A percentile compares a stretch with the other conserved stretches of the same genome.
Evolutionary conservation across 2,329 filamentous ascomycete species (phyloP).

Genomic region (Botrytis paeoniae): DNA sequence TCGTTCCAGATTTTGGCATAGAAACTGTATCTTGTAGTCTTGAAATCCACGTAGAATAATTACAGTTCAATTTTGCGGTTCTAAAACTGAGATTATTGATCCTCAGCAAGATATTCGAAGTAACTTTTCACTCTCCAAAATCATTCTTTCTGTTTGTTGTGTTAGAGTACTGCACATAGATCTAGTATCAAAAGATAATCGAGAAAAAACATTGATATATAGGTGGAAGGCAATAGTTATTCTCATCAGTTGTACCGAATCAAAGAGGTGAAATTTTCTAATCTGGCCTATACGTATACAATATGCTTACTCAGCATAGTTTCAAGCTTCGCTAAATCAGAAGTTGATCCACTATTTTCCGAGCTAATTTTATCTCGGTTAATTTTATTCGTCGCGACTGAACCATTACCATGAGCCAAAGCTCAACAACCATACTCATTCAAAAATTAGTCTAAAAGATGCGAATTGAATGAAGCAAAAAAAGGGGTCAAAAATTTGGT

Average conservation of each 20-base stretch:
- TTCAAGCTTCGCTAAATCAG: not conserved
- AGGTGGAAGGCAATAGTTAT: fast-evolving
- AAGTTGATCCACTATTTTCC: not conserved
- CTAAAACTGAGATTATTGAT: not conserved
- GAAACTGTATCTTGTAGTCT: fast-evolving
- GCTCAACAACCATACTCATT: not conserved
- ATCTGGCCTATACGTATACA: not conserved
- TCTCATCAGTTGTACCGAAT: fast-evolving
- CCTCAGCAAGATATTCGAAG: no score
- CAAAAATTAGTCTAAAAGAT: not conserved
- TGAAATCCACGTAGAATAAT: fast-evolving
- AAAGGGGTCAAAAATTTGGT: no score
- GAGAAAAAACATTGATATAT: fast-evolving
- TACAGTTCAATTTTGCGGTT: not conserved
- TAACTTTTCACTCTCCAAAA: not conserved
- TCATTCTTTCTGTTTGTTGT: not conserved
- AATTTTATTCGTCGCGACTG: not conserved
- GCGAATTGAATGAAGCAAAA: no score
- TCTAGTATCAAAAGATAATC: no score
- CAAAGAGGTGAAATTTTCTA: not conserved
- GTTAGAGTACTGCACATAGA: not conserved
- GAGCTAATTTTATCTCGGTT: not conserved
- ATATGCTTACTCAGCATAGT: not conserved
- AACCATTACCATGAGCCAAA: not conserved
- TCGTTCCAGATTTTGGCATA: not conserved